Base-by-base conservation (phyloP, 352 stramenopile species). In the Hyaloperonospora arabidopsidis region DNA sequence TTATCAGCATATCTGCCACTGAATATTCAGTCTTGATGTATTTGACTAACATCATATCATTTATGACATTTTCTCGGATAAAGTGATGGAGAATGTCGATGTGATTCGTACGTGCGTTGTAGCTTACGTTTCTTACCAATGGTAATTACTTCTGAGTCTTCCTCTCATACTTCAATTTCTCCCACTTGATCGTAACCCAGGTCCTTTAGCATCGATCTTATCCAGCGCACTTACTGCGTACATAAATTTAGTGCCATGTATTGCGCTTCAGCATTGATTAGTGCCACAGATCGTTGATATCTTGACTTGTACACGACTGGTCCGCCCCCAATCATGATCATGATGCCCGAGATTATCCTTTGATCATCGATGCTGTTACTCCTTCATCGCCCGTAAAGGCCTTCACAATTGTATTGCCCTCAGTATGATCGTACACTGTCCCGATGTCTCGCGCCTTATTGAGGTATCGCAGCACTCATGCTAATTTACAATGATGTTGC, bases 161-260 rank as follows among this genome's bases (percentile, higher is more conserved):
- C 44, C 25, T 49, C 25, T 23, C 15, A 38, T 12, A 39, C 25
- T 13, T 15, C 4, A 18, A 23, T 49, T n/a, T 2, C 44, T 38
- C 15, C 23, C 28, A 18, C 14, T 21, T 38, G 44, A 13, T 49
- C 17, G 15, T 22, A 2, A 15, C 44, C 23, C 14, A 49, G 2
- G 15, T 49, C 44, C 22, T 34, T 38, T 17, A 49, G 44, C 44
- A 49, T 34, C 15, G 44, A 23, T 14, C 23, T 22, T 11, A 21
- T 15, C 44, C 23, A 49, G 6, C 34, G 44, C 13, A 49, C 23
- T 15, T 49, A 7, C 35, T 49, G 44, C 6, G n/a, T 35, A 21
- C 44, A 48, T 17, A 49, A 15, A 23, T 25, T 49, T 12, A 46
- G 19, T 28, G 40, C 40, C 40, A 28, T 46, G 40, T 29, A 46